Percentiles rank a stretch among this genome's conserved stretches.
Conservation (phyloP, 1,284 basidiomycete species). For the Papiliotrema fonsecae region DNA sequence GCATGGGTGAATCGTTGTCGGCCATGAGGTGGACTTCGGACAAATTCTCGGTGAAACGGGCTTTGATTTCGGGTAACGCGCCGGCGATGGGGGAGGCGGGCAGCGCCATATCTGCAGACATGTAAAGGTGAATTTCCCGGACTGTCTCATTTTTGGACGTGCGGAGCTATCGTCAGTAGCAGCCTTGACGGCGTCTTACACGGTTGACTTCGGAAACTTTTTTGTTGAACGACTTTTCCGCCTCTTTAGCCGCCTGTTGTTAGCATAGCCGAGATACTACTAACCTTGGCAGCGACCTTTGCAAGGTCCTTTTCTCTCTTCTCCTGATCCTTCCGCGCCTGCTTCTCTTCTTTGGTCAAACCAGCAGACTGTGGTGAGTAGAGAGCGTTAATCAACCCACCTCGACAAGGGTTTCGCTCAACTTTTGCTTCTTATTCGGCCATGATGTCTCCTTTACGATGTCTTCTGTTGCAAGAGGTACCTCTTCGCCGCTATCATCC, state of each 20-base stretch:
- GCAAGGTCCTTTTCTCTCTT: slow-evolving; percentile 27
- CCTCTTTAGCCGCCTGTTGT: slow-evolving; percentile 33
- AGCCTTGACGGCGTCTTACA: slow-evolving; percentile 12
- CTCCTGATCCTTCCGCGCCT: slow-evolving; percentile 26
- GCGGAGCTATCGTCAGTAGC: slow-evolving; percentile 24
- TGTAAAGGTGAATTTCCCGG: slow-evolving; percentile 41
- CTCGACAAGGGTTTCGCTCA: not conserved
- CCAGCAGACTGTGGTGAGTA: not conserved
- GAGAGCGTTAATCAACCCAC: not conserved
- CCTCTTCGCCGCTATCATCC: not conserved
- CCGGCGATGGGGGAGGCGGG: slow-evolving; percentile 37
- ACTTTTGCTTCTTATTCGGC: slow-evolving; percentile 3
- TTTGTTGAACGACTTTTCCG: slow-evolving; percentile 36
- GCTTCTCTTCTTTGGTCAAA: slow-evolving; percentile 21
- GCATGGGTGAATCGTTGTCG: slow-evolving; percentile 24
- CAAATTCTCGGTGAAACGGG: slow-evolving; percentile 28
- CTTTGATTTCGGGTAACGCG: slow-evolving; percentile 35
- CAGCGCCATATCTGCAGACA: slow-evolving; percentile 35
- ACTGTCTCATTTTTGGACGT: slow-evolving; percentile 42
- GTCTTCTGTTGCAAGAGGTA: not conserved
- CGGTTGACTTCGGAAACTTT: slow-evolving; percentile 35
- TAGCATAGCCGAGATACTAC: not conserved
- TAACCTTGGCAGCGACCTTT: slow-evolving; percentile 33
- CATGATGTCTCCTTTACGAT: not conserved
- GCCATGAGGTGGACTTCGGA: slow-evolving; percentile 27